Conservation (phyloP, 1,139 yeast genomes). For the Pneumocystis murina region DNA sequence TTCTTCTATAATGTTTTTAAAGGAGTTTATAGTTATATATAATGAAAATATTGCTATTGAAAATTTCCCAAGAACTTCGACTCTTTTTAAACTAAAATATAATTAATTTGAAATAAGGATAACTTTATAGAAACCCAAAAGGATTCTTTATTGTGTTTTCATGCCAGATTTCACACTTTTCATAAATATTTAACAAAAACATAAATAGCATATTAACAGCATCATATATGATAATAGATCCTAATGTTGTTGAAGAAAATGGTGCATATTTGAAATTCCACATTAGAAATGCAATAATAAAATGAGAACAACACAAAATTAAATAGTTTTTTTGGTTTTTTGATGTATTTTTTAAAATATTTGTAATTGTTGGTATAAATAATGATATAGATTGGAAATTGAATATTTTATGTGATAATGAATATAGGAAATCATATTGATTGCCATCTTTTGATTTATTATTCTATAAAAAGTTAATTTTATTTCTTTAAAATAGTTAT, state of each 20-base stretch:
- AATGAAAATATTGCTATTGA: background rate
- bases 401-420: background rate
- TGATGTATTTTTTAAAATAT: background rate
- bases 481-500: background rate
- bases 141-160: background rate
- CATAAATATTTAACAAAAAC: background rate
- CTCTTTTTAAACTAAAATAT: background rate
- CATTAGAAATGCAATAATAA: background rate
- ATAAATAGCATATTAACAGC: background rate
- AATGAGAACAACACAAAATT: background rate
- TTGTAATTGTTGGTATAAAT: background rate
- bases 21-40: background rate
- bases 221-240: slow-evolving; percentile 1
- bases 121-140: background rate
- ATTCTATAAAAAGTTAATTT: background rate
- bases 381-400: background rate
- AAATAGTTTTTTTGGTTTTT: background rate
- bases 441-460: background rate
- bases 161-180: background rate
- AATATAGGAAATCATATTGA: background rate
- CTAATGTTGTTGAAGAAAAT: background rate
- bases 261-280: background rate
- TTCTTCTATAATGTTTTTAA: background rate
- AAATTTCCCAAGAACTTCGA: background rate
- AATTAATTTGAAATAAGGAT: background rate